phyloP scores from a whole-genome alignment of 129 eudicot species.

The Tanacetum coccineum region DNA sequence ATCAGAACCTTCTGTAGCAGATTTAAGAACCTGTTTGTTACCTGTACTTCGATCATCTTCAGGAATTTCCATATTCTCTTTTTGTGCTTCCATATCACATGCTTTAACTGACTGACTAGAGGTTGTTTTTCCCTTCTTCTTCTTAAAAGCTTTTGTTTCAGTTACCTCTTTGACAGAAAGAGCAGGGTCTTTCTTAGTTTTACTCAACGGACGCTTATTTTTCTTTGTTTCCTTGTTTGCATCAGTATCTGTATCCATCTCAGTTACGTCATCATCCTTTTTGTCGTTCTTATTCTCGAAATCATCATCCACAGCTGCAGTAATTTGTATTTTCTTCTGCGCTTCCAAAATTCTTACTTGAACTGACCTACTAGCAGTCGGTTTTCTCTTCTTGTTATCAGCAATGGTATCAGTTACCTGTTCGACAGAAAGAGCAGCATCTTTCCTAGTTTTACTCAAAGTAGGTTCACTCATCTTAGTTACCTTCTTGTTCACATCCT shows the following conservation, averaged over 20 bases:
- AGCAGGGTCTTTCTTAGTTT: slow-evolving; percentile 23
- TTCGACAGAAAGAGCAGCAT: slow-evolving; percentile 8
- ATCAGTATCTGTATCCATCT: no score
- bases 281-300: no score
- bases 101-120: neutral
- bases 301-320: neutral
- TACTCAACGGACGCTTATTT: slow-evolving; percentile 13
- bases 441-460: slow-evolving; percentile 13
- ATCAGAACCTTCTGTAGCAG: neutral
- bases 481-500: slow-evolving; percentile 10
- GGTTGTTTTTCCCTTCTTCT: slow-evolving; percentile 21
- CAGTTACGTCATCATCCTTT: no score
- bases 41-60: slow-evolving; percentile 26
- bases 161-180: slow-evolving; percentile 18
- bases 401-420: slow-evolving; percentile 9
- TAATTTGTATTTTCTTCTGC: slow-evolving; percentile 1
- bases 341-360: slow-evolving; percentile 16
- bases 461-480: neutral
- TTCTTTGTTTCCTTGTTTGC: neutral
- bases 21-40: slow-evolving; percentile 18
- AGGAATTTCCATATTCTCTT: slow-evolving; percentile 49
- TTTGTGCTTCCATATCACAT: slow-evolving; percentile 39
- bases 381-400: slow-evolving; percentile 16
- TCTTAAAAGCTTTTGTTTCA: slow-evolving; percentile 9
- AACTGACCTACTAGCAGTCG: slow-evolving; percentile 15